phyloP scores from a whole-genome alignment of 768 basidiomycete species.

The Pleurotus tuoliensis region DNA sequence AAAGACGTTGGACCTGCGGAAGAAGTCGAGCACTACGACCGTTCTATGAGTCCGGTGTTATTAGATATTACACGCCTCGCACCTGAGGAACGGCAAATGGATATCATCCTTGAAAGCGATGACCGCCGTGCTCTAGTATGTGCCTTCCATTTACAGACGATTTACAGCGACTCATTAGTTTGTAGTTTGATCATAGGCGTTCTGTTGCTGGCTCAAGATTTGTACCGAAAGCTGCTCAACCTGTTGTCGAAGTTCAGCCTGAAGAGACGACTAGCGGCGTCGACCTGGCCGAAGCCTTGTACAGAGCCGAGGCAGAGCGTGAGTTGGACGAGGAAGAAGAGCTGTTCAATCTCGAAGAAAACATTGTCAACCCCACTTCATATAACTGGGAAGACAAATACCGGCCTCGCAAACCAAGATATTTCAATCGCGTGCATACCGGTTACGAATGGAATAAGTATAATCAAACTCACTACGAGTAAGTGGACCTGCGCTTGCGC shows the following conservation, averaged over 20 bases:
- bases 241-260: conserved; percentile 50
- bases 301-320: conserved; percentile 86
- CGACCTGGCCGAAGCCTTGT: conserved; percentile 85
- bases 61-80: conserved; percentile 68
- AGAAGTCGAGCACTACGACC: conserved; percentile 75
- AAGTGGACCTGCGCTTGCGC: conserved; percentile 28
- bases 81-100: conserved; percentile 77
- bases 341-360: conserved; percentile 90
- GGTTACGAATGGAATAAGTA: conserved; percentile 99
- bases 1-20: conserved; percentile 41
- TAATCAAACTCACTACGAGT: conserved; percentile 99
- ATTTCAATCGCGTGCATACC: conserved; percentile 98
- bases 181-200: conserved; percentile 75
- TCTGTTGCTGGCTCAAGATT: conserved; percentile 82
- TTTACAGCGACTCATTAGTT: conserved; percentile 1
- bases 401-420: conserved; percentile 92
- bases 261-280: conserved; percentile 59
- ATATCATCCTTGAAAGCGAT: conserved; percentile 67
- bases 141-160: conserved; percentile 13
- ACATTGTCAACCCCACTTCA: conserved; percentile 73
- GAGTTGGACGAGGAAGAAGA: conserved; percentile 97
- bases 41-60: conserved; percentile 81
- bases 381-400: conserved; percentile 99
- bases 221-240: conserved; percentile 71
- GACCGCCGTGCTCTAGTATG: conserved; percentile 64